A percentile compares a stretch with the other conserved stretches of the same genome.
These are phyloP conservation scores for Apiosordaria backusii DNA, from an alignment of 495 filamentous ascomycete species.

Conservation along the genomic window DNA sequence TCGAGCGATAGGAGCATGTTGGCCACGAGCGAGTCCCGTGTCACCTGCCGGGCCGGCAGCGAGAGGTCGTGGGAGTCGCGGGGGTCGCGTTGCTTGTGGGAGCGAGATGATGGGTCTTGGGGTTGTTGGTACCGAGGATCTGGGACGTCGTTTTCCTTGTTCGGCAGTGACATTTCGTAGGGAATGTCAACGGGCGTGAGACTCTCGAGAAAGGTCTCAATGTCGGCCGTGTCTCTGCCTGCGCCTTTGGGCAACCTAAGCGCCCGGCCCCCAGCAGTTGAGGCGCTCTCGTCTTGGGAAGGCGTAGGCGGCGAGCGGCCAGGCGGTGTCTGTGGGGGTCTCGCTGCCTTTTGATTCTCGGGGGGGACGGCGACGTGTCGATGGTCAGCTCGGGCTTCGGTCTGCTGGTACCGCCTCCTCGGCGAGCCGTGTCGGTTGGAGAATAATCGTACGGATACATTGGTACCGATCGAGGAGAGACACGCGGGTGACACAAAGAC, in stretches of 20 bases:
- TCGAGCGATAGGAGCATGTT: slow-evolving; percentile 90
- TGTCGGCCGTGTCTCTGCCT: slow-evolving; percentile 28
- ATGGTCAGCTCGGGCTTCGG: slow-evolving; percentile 31
- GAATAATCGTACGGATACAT: slow-evolving; percentile 9
- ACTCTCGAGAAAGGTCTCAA: slow-evolving; percentile 34
- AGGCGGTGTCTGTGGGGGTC: slow-evolving; percentile 24
- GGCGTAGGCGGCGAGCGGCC: slow-evolving; percentile 17
- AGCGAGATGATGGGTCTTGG: slow-evolving; percentile 27
- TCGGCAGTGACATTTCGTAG: slow-evolving; percentile 24
- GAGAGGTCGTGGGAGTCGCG: slow-evolving; percentile 89
- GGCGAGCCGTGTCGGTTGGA: slow-evolving; percentile 23
- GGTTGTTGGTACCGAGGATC: not conserved
- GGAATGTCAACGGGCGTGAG: slow-evolving; percentile 33
- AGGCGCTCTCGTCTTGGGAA: slow-evolving; percentile 14
- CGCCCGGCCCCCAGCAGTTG: slow-evolving; percentile 21
- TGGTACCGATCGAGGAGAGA: slow-evolving; percentile 9
- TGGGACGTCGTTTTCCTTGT: slow-evolving; percentile 31
- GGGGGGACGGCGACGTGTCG: slow-evolving; percentile 26
- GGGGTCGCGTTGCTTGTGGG: slow-evolving; percentile 10
- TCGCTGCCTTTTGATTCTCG: slow-evolving; percentile 5
- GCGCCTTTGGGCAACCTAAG: slow-evolving; percentile 23
- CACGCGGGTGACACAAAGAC: slow-evolving; percentile 20
- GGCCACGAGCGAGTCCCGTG: slow-evolving; percentile 82
- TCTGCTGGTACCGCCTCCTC: slow-evolving; percentile 15
- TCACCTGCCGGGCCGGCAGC: slow-evolving; percentile 67